Base-by-base conservation (phyloP, 176 grass and related monocot genomes). In the Triticum monococcum region DNA sequence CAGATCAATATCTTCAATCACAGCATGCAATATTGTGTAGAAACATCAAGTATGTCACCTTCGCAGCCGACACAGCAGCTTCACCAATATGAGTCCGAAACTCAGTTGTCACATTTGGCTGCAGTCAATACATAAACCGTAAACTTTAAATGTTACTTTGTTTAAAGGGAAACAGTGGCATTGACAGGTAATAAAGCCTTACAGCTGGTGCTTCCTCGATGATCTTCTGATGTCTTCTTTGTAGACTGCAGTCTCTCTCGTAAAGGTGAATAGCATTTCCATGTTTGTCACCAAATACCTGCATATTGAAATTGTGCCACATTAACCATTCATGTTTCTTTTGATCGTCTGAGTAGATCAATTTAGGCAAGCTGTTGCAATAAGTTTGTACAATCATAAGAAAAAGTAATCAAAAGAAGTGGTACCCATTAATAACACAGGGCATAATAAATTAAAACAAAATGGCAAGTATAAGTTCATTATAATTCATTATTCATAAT, bases 191-290 rank as follows among this genome's bases (percentile, higher is more conserved):
- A 77, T 80, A 56, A 72, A 92, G 76, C 61, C 89, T 88, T 93
- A 98, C 96, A 75, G 96, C 96, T 23, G 96, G 96, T 70, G 96
- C 96, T 86, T 98, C 96, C 88, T 98, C 96, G 3, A 98, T 98
- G 46, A 98, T 98, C 69, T 98, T 98, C 52, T 98, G 96, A 82
- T 95, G 93, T 86, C 96, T 94, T 90, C 96, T 94, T 80, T 98
- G 96, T 78, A 98, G 90, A 81, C 96, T 98, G 79, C 96, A 98
- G 85, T 98, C 96, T 73, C 96, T 98, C 90, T 95, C 96, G 31
- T 98, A 94, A 61, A 98, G 82, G 90, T 95, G 89, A 75, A 98
- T 92, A 22, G 90, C 96, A 89, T 98, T 95, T 41, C 93, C 96
- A 91, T 91, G 88, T 78, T 98, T 88, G 66, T 98, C 96, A 16